phyloP scores from a whole-genome alignment of 768 basidiomycete species.

The Suillus subluteus region DNA sequence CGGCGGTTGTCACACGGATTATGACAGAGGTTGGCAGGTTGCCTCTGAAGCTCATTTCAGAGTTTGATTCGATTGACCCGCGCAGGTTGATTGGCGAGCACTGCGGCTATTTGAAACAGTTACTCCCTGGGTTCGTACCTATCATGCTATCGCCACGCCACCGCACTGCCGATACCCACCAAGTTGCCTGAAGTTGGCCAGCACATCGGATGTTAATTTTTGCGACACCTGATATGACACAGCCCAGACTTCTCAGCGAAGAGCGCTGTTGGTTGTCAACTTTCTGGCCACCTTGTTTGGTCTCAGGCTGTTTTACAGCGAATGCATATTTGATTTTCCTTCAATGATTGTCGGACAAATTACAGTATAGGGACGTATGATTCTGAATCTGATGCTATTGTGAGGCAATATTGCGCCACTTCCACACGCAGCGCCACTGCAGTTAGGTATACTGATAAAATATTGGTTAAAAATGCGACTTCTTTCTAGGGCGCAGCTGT shows the following conservation, averaged over 20 bases:
- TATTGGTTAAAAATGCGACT: not conserved
- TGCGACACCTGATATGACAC: not conserved
- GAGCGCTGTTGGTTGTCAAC: not conserved
- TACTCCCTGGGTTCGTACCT: not conserved
- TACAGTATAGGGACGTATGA: no score
- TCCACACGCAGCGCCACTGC: not conserved
- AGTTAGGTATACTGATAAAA: not conserved
- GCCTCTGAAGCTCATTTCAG: not conserved
- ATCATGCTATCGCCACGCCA: not conserved
- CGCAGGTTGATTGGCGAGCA: no score
- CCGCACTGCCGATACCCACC: not conserved
- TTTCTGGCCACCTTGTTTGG: not conserved
- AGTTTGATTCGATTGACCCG: not conserved
- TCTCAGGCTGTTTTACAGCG: not conserved
- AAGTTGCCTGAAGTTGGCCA: not conserved
- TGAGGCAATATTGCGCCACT: not conserved
- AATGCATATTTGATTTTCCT: not conserved
- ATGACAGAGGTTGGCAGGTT: not conserved
- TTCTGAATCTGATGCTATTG: not conserved
- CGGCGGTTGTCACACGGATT: not conserved
- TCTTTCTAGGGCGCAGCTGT: not conserved
- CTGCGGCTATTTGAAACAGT: not conserved
- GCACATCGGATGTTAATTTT: not conserved
- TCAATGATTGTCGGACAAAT: not conserved
- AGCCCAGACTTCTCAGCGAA: not conserved